Conservation (phyloP, 768 basidiomycete species). For the Clavulina sp. region DNA sequence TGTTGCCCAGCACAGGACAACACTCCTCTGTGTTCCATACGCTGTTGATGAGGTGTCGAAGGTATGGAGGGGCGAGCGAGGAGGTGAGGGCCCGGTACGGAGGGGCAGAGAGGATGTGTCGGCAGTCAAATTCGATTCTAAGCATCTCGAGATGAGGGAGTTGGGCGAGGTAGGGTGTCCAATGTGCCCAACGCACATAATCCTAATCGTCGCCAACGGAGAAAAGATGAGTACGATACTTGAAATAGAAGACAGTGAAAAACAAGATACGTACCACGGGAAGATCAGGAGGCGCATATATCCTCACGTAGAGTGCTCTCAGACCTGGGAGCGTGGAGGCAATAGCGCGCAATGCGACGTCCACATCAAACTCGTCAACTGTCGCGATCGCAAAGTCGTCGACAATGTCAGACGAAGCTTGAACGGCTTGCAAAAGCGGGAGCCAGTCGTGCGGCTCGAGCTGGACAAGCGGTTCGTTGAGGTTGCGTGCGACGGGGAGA, state of each 20-base stretch:
- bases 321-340: background rate
- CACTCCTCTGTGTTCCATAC: no score
- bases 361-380: background rate
- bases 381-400: conserved; percentile 1
- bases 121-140: background rate
- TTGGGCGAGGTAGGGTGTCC: background rate
- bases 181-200: background rate
- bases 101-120: background rate
- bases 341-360: background rate
- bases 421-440: background rate
- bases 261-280: background rate
- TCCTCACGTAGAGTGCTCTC: background rate
- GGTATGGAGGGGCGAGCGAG: no score
- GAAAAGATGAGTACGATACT: background rate
- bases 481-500: no score
- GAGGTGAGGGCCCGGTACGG: background rate
- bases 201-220: background rate
- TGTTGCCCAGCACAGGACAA: no score
- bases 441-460: no score
- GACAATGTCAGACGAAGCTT: background rate
- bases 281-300: background rate
- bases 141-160: background rate
- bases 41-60: no score
- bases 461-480: no score
- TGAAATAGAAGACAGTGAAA: background rate